These are phyloP conservation scores for Stereum hirsutum DNA, from an alignment of 1,284 basidiomycete species.

Conservation along the genomic window DNA sequence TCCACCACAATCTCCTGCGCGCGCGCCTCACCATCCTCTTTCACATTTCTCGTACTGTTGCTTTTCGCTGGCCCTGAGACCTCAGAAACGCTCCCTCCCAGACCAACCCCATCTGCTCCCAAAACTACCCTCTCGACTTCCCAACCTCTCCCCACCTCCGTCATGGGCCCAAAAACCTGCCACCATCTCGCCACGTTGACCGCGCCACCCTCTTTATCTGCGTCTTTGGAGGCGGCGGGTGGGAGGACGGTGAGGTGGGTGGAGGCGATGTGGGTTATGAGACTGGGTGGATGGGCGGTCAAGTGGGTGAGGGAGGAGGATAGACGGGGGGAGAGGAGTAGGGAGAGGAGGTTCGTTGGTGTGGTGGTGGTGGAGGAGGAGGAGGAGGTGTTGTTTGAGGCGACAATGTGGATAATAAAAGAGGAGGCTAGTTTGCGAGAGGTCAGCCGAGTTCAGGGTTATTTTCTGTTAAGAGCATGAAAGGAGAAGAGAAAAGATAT, in stretches of 20 bases:
- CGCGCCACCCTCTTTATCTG: too few species aligned
- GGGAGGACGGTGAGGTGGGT: slow-evolving; percentile 66
- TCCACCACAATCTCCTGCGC: slow-evolving; percentile 63
- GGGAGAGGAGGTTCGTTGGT: slow-evolving; percentile 39
- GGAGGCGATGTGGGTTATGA: slow-evolving; percentile 54
- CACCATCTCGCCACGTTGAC: slow-evolving; percentile 72
- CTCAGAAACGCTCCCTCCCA: too few species aligned
- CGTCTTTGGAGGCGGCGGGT: slow-evolving; percentile 41
- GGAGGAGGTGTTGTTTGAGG: slow-evolving; percentile 58
- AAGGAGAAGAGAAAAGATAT: slow-evolving; percentile 2
- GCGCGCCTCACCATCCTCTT: too few species aligned
- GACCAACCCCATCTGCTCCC: slow-evolving; percentile 44
- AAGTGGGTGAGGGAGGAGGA: slow-evolving; percentile 59
- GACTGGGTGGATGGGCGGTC: slow-evolving; percentile 53
- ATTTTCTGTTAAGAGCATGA: slow-evolving; percentile 23
- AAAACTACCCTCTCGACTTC: slow-evolving; percentile 57
- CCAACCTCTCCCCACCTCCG: slow-evolving; percentile 42
- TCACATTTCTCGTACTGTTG: too few species aligned
- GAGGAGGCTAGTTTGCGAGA: too few species aligned
- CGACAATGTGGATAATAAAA: slow-evolving; percentile 54
- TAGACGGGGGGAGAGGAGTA: slow-evolving; percentile 54
- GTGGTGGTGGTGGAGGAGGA: too few species aligned
- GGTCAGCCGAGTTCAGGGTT: too few species aligned
- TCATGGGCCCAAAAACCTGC: slow-evolving; percentile 59
- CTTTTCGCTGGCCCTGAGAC: too few species aligned